Percentiles rank a stretch among this genome's conserved stretches.
phyloP scores from a whole-genome alignment of 257 asterid species.

The Pogostemon cablin region DNA sequence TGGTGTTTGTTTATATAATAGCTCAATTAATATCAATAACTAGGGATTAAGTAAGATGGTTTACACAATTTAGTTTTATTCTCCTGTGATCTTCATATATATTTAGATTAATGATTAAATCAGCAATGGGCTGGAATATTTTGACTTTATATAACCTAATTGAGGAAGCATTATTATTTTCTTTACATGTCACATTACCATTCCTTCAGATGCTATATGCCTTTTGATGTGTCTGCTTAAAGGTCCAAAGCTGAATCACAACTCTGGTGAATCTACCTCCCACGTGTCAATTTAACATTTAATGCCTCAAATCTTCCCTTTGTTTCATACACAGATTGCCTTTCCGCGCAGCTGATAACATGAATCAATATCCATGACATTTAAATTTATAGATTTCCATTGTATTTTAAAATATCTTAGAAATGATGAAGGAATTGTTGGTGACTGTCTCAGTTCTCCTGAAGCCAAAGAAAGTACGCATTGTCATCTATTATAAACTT shows the following conservation, averaged over 20 bases:
- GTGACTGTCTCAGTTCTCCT: neutral
- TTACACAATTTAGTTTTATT: neutral
- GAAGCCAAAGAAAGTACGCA: neutral
- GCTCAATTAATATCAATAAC: neutral
- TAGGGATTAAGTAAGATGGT: neutral
- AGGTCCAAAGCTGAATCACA: slow-evolving; percentile 12
- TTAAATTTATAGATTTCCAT: slow-evolving; percentile 5
- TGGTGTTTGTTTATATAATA: neutral
- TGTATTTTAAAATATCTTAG: neutral
- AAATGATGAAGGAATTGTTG: neutral
- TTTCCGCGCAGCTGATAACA: slow-evolving; percentile 1
- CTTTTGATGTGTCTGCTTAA: neutral
- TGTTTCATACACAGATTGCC: neutral
- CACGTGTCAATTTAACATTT: neutral
- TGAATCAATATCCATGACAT: slow-evolving; percentile 4
- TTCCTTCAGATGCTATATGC: neutral
- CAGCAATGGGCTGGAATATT: too few species aligned
- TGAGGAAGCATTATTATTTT: too few species aligned
- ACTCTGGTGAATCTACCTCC: slow-evolving; percentile 5
- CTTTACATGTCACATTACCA: neutral
- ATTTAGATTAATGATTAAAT: too few species aligned
- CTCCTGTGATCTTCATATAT: too few species aligned
- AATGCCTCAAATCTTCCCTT: neutral
- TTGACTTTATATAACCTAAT: too few species aligned
- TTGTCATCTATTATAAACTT: slow-evolving; percentile 8